phyloP scores from a whole-genome alignment of 768 basidiomycete species.

The Dioszegia aurantiaca region DNA sequence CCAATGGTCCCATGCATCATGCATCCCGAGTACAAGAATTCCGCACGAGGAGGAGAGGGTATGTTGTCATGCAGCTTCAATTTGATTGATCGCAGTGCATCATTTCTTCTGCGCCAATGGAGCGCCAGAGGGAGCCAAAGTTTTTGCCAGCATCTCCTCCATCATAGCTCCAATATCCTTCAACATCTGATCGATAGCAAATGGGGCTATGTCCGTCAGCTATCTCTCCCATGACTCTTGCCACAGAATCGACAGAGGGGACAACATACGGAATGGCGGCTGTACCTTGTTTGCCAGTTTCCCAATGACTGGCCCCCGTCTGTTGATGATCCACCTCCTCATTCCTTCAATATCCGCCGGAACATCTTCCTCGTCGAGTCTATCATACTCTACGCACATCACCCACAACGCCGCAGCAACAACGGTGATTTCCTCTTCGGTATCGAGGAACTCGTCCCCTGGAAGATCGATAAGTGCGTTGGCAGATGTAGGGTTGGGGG shows the following conservation, averaged over 20 bases:
- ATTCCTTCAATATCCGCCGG: constrained; percentile 28
- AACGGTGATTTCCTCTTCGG: constrained; percentile 44
- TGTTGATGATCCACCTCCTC: constrained; percentile 36
- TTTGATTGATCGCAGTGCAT: too few species aligned
- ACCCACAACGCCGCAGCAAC: constrained; percentile 35
- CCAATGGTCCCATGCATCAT: too few species aligned
- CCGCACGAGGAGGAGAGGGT: too few species aligned
- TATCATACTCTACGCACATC: constrained; percentile 35
- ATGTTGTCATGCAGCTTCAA: too few species aligned
- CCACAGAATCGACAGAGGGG: not conserved
- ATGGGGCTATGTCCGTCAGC: constrained; percentile 28
- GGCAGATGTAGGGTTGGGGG: constrained; percentile 31
- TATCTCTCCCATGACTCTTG: not conserved
- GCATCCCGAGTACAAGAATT: too few species aligned
- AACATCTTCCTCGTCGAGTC: constrained; percentile 23
- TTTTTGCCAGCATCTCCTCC: constrained; percentile 36
- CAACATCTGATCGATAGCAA: constrained; percentile 34
- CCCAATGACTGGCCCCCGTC: constrained; percentile 17
- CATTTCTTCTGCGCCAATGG: constrained; percentile 17
- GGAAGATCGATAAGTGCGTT: constrained; percentile 37
- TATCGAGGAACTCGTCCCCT: constrained; percentile 35
- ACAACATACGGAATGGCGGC: constrained; percentile 45
- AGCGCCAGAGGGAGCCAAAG: constrained; percentile 10
- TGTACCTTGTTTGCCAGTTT: constrained; percentile 32
- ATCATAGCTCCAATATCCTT: constrained; percentile 38